Percentiles rank a stretch among this genome's conserved stretches.
Evolutionary conservation across 208 protist species (phyloP).

Genomic region (Leishmania turanica): DNA sequence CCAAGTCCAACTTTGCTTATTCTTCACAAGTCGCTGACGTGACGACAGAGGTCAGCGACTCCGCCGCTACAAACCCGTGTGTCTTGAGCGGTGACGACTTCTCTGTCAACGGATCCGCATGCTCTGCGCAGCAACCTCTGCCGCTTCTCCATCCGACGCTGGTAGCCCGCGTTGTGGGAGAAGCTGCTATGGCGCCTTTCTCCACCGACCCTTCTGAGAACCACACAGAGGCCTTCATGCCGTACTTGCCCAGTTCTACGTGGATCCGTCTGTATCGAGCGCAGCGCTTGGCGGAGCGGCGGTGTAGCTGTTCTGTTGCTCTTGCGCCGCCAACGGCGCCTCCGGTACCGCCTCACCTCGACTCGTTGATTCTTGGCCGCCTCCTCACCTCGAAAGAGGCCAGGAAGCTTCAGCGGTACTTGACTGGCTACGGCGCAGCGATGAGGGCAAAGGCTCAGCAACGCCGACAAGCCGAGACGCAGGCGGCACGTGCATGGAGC

Average conservation of each 20-base stretch:
- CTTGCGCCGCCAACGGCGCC: not conserved
- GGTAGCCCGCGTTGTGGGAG: conserved; percentile 5
- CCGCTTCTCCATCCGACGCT: conserved; percentile 36
- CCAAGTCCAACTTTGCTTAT: not conserved
- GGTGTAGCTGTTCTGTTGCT: not conserved
- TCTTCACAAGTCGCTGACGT: no score
- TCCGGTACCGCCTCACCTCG: conserved; percentile 41
- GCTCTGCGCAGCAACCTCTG: conserved; percentile 7
- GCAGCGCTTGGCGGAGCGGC: conserved; percentile 23
- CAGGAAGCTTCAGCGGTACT: conserved; percentile 47
- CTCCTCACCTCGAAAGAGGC: conserved; percentile 39
- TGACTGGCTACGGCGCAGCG: conserved; percentile 28
- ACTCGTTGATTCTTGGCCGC: conserved; percentile 35
- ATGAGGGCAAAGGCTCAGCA: conserved; percentile 13
- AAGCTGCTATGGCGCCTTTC: not conserved
- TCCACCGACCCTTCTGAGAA: not conserved
- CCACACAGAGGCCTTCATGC: conserved; percentile 8
- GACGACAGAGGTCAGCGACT: not conserved
- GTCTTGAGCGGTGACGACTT: not conserved
- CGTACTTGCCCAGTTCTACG: conserved; percentile 23
- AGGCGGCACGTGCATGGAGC: not conserved
- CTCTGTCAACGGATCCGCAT: not conserved
- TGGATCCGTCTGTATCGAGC: conserved; percentile 24
- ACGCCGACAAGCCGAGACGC: not conserved
- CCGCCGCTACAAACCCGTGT: not conserved